These are phyloP conservation scores for Salix suchowensis DNA, from an alignment of 345 rosid species.

Conservation along the genomic window DNA sequence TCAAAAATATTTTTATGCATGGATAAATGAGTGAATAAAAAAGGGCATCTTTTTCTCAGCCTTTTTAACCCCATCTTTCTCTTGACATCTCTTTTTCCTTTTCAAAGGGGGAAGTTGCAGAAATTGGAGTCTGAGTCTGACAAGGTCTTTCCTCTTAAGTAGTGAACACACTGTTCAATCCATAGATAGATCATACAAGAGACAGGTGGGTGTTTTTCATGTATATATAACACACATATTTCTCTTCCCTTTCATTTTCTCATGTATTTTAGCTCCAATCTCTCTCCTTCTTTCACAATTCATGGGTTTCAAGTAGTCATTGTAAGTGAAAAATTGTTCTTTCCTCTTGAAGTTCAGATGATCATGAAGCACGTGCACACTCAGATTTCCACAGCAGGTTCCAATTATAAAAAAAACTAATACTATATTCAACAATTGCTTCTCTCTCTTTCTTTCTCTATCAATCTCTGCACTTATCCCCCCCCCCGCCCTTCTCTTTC, in stretches of 20 bases:
- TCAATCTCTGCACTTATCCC: constrained; percentile 5
- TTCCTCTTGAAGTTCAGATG: constrained; percentile 47
- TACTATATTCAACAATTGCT: constrained; percentile 35
- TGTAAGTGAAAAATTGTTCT: constrained; percentile 16
- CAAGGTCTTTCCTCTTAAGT: constrained; percentile 28
- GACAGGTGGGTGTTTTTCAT: constrained; percentile 18
- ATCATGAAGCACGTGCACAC: constrained; percentile 74
- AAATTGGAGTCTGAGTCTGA: constrained; percentile 66
- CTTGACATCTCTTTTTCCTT: constrained; percentile 21
- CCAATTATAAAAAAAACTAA: constrained; percentile 27
- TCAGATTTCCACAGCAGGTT: constrained; percentile 66
- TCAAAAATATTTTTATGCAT: not conserved
- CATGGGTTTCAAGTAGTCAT: constrained; percentile 19
- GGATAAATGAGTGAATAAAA: constrained; percentile 44
- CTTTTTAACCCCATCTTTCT: constrained; percentile 35
- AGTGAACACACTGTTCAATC: constrained; percentile 5
- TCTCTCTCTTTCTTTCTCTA: constrained; percentile 20
- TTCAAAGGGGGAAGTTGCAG: constrained; percentile 53
- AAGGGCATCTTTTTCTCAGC: constrained; percentile 42
- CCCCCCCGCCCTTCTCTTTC: not conserved
- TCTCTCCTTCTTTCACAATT: constrained; percentile 15
- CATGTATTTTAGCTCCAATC: constrained; percentile 1
- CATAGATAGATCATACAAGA: constrained; percentile 1
- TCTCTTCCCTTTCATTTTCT: too few species aligned
- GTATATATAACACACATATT: not conserved